Conservation (phyloP, 371 early-diverging fungal species). For the Circinella minor region DNA sequence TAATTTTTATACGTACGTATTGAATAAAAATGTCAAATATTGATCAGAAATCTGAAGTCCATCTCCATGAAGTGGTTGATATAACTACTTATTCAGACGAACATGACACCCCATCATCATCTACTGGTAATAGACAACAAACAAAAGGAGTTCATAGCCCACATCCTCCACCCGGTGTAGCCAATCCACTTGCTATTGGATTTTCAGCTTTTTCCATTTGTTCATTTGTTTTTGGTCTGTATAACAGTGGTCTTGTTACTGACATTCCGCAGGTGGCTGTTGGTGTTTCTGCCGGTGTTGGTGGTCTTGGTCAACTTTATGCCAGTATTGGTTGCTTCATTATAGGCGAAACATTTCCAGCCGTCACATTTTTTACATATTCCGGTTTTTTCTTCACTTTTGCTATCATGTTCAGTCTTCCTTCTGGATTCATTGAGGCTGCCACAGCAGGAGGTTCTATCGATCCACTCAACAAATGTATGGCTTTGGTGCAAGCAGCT, state of each 20-base stretch:
- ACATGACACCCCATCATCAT: background rate
- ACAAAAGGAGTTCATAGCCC: background rate
- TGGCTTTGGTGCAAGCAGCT: slow-evolving; percentile 27
- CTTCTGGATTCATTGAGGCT: slow-evolving; percentile 27
- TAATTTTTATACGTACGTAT: background rate
- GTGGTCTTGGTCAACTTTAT: slow-evolving; percentile 33
- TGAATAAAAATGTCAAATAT: background rate
- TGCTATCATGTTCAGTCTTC: slow-evolving; percentile 33
- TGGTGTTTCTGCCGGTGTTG: slow-evolving; percentile 32
- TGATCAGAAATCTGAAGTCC: slow-evolving; percentile 4
- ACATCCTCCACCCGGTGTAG: background rate
- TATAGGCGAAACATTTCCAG: slow-evolving; percentile 32
- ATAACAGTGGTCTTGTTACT: slow-evolving; percentile 31
- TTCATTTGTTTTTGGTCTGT: slow-evolving; percentile 35
- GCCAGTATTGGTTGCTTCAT: slow-evolving; percentile 29
- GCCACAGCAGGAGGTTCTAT: slow-evolving; percentile 16
- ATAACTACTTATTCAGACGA: background rate
- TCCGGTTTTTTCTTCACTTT: slow-evolving; percentile 43
- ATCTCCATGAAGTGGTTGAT: background rate
- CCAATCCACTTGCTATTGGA: slow-evolving; percentile 29
- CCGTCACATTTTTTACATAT: slow-evolving; percentile 30
- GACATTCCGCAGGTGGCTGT: slow-evolving; percentile 31
- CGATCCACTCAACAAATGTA: slow-evolving; percentile 17
- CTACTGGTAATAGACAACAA: background rate
- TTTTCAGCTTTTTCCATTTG: slow-evolving; percentile 35